Evolutionary conservation across 129 eudicot genomes (phyloP), one percentile per base, ranked within the genome.

Genomic region (Scalesia atractyloides): DNA sequence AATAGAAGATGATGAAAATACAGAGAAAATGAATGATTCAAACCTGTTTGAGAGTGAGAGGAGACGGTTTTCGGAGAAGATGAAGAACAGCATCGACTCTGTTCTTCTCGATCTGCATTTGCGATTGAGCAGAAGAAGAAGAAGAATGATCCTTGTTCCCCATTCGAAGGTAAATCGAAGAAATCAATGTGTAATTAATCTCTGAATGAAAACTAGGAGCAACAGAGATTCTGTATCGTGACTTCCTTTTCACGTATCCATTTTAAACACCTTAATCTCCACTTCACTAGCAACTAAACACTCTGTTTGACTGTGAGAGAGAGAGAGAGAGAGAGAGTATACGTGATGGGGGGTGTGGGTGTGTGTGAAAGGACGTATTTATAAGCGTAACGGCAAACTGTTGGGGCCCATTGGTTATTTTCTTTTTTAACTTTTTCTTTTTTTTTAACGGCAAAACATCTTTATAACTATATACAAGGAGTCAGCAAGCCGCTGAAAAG

Each of bases 31-130:
- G 17, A 30, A 17, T 1, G 24, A 62, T 5, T 7, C 0, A 12
- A 26, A 91, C 99, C 92, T 95, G 99, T 83, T 95, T 95, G 75
- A 80, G 73, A 80, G 96, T 79, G 69, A 95, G 99, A 1, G 96
- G 88, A 19, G 88, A 50, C 70, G 88, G 93, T 79, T 88, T 88
- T n/a, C 69, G 76, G 64, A 95, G 85, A 15, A 90, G 84, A 11
- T 72, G 80, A 74, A 95, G 97, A n/a, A 95, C 97, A 57, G 89
- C 64, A 72, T 95, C 84, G 48, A 86, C 87, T 81, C 75, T 88
- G 69, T 74, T 81, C 50, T 81, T 84, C 0, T 75, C 63, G 72
- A 74, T 52, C n/a, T 67, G 74, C 39, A 59, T 9, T 78, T 72
- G 73, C 0, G 61, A 73, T 65, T 66, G 79, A 20, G 63, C 14